Evolutionary conservation across 208 protist genomes (phyloP).

Genomic region (Sergeia podlipaevii): DNA sequence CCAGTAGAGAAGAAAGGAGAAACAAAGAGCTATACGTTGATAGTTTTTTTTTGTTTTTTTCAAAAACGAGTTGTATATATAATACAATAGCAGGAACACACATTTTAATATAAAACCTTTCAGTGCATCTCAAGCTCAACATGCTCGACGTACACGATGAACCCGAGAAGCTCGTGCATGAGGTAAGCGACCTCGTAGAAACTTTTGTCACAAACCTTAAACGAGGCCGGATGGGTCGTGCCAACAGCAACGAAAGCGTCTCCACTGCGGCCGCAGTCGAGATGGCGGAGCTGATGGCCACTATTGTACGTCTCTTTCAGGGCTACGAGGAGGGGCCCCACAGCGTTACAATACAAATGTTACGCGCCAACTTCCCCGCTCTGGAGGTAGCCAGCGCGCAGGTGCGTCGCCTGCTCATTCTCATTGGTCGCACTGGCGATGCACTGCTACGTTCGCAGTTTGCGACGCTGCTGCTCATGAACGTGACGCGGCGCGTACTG

Average conservation of each 20-base stretch:
- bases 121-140: neutral
- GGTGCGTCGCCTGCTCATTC: constrained; percentile 42
- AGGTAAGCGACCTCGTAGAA: constrained; percentile 48
- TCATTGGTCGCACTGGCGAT: constrained; percentile 56
- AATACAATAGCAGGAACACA: too few relatives aligned
- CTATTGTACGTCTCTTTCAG: constrained; percentile 54
- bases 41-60: too few relatives aligned
- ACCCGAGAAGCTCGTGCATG: constrained; percentile 17
- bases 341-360: constrained; percentile 31
- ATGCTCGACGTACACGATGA: constrained; percentile 20
- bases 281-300: constrained; percentile 46
- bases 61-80: too few relatives aligned
- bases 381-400: constrained; percentile 47
- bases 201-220: constrained; percentile 59
- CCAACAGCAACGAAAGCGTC: constrained; percentile 29
- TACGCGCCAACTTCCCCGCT: constrained; percentile 38
- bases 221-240: constrained; percentile 29
- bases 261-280: constrained; percentile 62
- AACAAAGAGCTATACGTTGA: neutral
- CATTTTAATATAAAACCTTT: neutral
- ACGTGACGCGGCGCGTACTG: constrained; percentile 80
- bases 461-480: constrained; percentile 70
- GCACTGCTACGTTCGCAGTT: constrained; percentile 66
- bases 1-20: neutral
- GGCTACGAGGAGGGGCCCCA: constrained; percentile 23